phyloP scores from a whole-genome alignment of 2,329 filamentous ascomycete species.

The Mollisiaceae sp. region DNA sequence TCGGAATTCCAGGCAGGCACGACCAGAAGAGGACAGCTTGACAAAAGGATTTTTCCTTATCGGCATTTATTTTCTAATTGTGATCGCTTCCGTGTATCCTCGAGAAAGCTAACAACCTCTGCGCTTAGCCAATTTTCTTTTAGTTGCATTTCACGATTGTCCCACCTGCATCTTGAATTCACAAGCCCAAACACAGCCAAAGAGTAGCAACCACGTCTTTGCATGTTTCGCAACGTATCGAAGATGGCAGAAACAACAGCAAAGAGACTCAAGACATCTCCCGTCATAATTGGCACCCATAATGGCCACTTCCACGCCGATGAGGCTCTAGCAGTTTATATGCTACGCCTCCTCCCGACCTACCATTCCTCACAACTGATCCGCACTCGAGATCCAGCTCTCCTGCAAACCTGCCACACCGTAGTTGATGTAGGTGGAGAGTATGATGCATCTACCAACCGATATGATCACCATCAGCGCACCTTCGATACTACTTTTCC shows the following conservation, averaged over 20 bases:
- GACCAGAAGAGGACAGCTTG: conserved; percentile 8
- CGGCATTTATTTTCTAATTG: not conserved
- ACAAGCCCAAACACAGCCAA: conserved; percentile 10
- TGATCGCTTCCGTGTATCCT: conserved; percentile 10
- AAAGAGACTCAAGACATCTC: conserved; percentile 83
- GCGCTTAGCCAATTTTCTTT: not conserved
- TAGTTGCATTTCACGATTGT: conserved; percentile 7
- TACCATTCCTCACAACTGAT: conserved; percentile 78
- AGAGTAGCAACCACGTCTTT: conserved; percentile 2
- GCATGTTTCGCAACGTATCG: conserved; percentile 52
- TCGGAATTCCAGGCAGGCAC: not conserved
- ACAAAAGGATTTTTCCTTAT: not conserved
- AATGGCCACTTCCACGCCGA: conserved; percentile 99
- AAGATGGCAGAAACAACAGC: conserved; percentile 72
- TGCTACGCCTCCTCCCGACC: conserved; percentile 85
- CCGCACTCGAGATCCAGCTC: conserved; percentile 82
- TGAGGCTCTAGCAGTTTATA: conserved; percentile 94
- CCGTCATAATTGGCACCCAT: conserved; percentile 76
- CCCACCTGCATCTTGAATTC: not conserved
- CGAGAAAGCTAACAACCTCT: not conserved
- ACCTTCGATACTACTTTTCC: conserved; percentile 88
- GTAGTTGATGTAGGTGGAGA: conserved; percentile 98
- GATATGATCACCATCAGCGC: conserved; percentile 98
- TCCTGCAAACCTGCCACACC: conserved; percentile 84
- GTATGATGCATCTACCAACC: conserved; percentile 77